Evolutionary conservation across 441 rosid genomes (phyloP).

Genomic region (Brassica hybrid): DNA sequence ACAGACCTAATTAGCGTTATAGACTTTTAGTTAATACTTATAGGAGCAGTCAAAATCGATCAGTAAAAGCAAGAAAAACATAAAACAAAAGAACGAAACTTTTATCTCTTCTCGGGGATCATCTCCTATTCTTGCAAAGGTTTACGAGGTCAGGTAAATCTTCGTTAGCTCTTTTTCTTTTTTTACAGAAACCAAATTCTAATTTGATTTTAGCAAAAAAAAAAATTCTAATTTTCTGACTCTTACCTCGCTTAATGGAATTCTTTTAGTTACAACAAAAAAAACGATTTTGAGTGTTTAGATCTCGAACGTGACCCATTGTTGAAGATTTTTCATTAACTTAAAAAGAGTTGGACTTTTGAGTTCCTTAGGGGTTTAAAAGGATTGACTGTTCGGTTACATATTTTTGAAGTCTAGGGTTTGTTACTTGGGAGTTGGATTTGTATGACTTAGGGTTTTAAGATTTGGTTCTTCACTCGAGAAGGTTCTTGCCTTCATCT

Average conservation of each 20-base stretch:
- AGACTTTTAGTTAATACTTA: no score
- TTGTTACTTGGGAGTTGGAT: not conserved
- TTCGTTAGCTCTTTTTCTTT: no score
- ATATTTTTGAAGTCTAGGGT: not conserved
- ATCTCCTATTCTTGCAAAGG: no score
- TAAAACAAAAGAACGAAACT: no score
- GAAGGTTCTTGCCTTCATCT: not conserved
- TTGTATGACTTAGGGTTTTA: not conserved
- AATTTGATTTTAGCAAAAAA: no score
- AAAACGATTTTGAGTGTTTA: not conserved
- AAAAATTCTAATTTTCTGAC: not conserved
- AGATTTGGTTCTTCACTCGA: not conserved
- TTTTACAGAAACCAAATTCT: not conserved
- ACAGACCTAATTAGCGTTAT: not conserved
- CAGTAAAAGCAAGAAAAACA: no score
- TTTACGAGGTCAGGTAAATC: not conserved
- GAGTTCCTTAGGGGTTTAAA: not conserved
- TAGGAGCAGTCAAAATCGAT: no score
- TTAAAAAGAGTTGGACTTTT: not conserved
- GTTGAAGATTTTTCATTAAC: not conserved
- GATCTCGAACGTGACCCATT: not conserved
- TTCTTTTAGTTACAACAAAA: no score
- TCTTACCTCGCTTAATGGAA: no score
- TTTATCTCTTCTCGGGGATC: not conserved
- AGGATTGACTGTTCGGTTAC: not conserved